Percentiles rank a stretch among this genome's conserved stretches.
phyloP scores from a whole-genome alignment of 192 early-diverging fungal species.

The Geranomyces michiganensis region DNA sequence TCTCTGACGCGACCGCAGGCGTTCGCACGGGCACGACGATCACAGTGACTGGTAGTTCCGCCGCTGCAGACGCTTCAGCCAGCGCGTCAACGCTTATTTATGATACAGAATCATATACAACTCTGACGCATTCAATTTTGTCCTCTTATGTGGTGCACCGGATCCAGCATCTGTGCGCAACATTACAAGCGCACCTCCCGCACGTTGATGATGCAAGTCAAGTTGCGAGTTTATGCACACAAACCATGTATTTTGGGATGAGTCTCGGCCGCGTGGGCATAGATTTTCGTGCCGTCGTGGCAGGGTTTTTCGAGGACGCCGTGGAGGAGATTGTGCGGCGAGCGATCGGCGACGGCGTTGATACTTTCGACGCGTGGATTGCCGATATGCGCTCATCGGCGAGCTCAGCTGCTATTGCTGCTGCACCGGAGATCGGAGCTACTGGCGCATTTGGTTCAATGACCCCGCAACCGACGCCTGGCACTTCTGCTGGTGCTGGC shows the following conservation, averaged over 20 bases:
- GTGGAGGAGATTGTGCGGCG: constrained; percentile 56
- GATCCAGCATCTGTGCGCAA: constrained; percentile 46
- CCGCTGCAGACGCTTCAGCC: neutral
- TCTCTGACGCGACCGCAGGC: constrained; percentile 42
- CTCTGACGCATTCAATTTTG: constrained; percentile 53
- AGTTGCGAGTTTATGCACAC: constrained; percentile 55
- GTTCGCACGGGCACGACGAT: too few species aligned
- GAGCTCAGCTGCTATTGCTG: neutral
- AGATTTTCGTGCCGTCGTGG: constrained; percentile 70
- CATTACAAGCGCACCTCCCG: constrained; percentile 52
- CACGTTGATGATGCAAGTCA: constrained; percentile 61
- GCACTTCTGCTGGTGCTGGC: neutral
- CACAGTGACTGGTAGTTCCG: too few species aligned
- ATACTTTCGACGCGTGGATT: constrained; percentile 48
- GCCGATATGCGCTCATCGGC: constrained; percentile 6
- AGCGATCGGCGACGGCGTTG: constrained; percentile 52
- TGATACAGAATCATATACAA: constrained; percentile 35
- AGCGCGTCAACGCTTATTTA: constrained; percentile 28
- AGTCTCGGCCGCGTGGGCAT: constrained; percentile 76
- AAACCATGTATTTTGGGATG: constrained; percentile 82
- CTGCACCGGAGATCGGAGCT: neutral
- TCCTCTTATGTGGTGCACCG: constrained; percentile 65
- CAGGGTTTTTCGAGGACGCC: constrained; percentile 63
- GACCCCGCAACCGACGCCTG: neutral
- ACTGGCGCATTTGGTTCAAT: too few species aligned